These are phyloP conservation scores for Thuja plicata DNA, from an alignment of 83 land plant genomes.

Conservation along the genomic window DNA sequence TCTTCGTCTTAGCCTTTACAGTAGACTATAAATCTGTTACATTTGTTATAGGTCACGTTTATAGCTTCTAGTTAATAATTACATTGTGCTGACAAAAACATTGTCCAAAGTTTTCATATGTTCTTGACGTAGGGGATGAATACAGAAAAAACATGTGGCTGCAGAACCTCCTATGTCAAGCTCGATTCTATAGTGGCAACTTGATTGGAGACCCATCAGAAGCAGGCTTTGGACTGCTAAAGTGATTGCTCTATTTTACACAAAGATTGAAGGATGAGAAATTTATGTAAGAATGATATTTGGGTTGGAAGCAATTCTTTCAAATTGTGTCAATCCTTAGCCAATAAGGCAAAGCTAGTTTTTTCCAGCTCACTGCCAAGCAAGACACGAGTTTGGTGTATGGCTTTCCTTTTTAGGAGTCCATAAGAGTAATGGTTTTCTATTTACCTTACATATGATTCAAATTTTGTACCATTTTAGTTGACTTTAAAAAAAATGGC, in stretches of 20 bases:
- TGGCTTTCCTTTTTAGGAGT: too few species aligned
- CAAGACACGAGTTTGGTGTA: too few species aligned
- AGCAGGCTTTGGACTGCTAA: background rate
- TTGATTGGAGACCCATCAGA: background rate
- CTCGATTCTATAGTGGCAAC: background rate
- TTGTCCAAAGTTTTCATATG: background rate
- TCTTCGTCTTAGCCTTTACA: background rate
- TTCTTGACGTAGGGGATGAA: slow-evolving; percentile 4
- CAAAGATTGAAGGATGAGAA: background rate
- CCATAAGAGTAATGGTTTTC: too few species aligned
- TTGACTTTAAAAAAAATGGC: too few species aligned
- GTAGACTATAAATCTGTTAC: background rate
- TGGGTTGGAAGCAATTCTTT: background rate
- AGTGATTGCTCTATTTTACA: background rate
- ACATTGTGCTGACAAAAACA: slow-evolving; percentile 1
- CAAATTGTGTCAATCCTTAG: background rate
- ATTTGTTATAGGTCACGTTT: background rate
- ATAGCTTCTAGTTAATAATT: background rate
- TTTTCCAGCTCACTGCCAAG: too few species aligned
- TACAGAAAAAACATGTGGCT: background rate
- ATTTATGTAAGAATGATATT: background rate
- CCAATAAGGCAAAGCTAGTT: background rate
- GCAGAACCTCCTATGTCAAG: background rate
- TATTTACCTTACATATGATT: too few species aligned
- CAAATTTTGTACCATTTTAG: too few species aligned